Evolutionary conservation across 495 filamentous ascomycete species (phyloP), one percentile per base, ranked within the genome.

Genomic region (Daldinia concentrica): DNA sequence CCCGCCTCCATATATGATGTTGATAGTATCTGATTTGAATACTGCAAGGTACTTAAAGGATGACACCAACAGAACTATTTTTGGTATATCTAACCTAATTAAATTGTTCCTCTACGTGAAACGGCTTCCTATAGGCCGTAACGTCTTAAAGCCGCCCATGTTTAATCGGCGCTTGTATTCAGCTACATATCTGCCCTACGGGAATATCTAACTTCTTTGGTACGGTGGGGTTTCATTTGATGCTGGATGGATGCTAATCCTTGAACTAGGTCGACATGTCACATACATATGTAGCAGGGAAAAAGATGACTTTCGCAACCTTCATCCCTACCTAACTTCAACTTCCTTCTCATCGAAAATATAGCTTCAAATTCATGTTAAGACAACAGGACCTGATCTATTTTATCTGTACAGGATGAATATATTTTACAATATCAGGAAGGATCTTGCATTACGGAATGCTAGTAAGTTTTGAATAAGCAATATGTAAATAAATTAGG

Each of bases 381-480:
- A 30, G 14, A 37, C 24, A 4, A 22, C 24, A 48, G 4, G 9
- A 32, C 12, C 27, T 26, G n/a, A 19, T 19, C 8, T 17, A 32
- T 36, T 1, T 24, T 36, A 34, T 57, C 54, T 12, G 51, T 12
- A 11, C 11, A 66, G 56, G 2, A 71, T 71, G 62, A 56, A 30
- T 26, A 3, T 71, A 32, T 29, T 61, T 36, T 57, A 50, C 22
- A 57, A 62, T 2, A 61, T 66, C 30, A 30, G 50, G 50, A 61
- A 61, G 9, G 68, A 71, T 62, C 2, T 50, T 15, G 36, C 36
- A 12, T 39, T 66, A 29, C 29, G 51, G 6, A 71, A 71, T 54
- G 62, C 68, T 29, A 62, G 68, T 71, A 48, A 71, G 68, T 61
- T 17, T 50, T 19, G 27, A 29, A 3, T 9, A 43, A 30, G 24